These are phyloP conservation scores for Neofusicoccum sp. DNA, from an alignment of 2,329 filamentous ascomycete genomes.

Conservation along the genomic window DNA sequence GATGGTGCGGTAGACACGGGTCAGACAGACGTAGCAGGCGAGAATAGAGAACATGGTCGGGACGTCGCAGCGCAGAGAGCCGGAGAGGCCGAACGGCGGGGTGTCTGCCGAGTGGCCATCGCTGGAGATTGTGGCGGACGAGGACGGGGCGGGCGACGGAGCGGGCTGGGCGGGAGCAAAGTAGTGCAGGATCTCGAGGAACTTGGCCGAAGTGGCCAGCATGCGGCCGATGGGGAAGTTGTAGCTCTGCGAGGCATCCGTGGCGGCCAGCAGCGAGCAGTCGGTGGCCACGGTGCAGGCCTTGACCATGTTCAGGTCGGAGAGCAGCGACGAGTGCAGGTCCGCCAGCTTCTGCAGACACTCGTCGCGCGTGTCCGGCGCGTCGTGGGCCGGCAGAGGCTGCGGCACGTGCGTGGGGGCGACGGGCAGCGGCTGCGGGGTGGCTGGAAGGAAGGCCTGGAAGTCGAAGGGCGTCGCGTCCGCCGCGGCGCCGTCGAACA, in stretches of 20 bases:
- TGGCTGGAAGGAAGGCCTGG: background rate
- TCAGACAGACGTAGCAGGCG: background rate
- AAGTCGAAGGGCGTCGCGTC: background rate
- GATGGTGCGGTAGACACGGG: background rate
- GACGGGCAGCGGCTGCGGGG: background rate
- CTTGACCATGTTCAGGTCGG: background rate
- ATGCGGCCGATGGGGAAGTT: background rate
- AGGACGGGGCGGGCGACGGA: background rate
- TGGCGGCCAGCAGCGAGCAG: background rate
- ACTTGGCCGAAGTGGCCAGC: background rate
- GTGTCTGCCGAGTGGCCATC: background rate
- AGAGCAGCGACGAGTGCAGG: background rate
- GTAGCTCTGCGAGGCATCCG: background rate
- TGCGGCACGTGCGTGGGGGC: background rate
- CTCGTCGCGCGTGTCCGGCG: background rate
- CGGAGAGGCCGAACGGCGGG: background rate
- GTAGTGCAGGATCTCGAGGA: background rate
- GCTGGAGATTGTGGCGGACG: background rate
- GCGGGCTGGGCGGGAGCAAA: background rate
- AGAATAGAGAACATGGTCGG: background rate
- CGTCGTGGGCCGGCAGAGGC: background rate
- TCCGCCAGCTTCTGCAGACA: background rate
- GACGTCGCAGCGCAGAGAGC: background rate
- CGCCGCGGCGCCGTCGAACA: background rate
- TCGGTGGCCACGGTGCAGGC: background rate